phyloP scores from a whole-genome alignment of 2,329 filamentous ascomycete species.

The Aspergillus sojae region DNA sequence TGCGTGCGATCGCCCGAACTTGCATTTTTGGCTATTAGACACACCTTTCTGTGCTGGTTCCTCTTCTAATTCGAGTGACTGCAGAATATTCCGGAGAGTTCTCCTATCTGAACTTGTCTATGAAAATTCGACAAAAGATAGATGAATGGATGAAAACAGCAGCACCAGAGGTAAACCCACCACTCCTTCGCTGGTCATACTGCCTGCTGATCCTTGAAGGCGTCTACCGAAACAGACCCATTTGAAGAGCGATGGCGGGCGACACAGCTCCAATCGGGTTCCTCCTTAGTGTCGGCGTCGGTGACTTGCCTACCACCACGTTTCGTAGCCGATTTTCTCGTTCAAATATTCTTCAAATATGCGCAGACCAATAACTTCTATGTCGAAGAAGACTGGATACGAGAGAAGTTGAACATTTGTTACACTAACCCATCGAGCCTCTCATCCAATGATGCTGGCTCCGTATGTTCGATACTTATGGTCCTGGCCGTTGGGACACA shows the following conservation, averaged over 20 bases:
- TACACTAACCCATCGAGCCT: slow-evolving; percentile 41
- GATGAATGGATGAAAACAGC: slow-evolving; percentile 46
- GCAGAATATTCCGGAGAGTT: slow-evolving; percentile 50
- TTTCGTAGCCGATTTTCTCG: slow-evolving; percentile 47
- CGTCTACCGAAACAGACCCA: slow-evolving; percentile 39
- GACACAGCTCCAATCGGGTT: slow-evolving; percentile 44
- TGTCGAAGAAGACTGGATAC: slow-evolving; percentile 46
- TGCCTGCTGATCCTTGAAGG: slow-evolving; percentile 27
- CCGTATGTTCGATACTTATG: slow-evolving; percentile 47
- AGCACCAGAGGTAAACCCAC: slow-evolving; percentile 35
- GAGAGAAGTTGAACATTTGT: slow-evolving; percentile 41
- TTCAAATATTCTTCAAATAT: slow-evolving; percentile 49
- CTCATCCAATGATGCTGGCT: slow-evolving; percentile 41
- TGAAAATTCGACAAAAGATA: slow-evolving; percentile 46
- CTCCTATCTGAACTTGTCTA: slow-evolving; percentile 49
- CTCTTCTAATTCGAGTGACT: neutral
- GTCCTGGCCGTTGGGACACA: slow-evolving; percentile 48
- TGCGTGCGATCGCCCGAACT: slow-evolving; percentile 23
- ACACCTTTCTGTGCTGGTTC: neutral
- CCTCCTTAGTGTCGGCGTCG: slow-evolving; percentile 40
- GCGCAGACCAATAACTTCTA: slow-evolving; percentile 49
- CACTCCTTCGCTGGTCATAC: neutral
- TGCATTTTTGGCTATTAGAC: neutral
- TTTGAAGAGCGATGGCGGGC: slow-evolving; percentile 48
- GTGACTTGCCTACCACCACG: slow-evolving; percentile 46